These are phyloP conservation scores for Penicillium crustosum DNA, from an alignment of 2,329 filamentous ascomycete genomes.

Conservation along the genomic window DNA sequence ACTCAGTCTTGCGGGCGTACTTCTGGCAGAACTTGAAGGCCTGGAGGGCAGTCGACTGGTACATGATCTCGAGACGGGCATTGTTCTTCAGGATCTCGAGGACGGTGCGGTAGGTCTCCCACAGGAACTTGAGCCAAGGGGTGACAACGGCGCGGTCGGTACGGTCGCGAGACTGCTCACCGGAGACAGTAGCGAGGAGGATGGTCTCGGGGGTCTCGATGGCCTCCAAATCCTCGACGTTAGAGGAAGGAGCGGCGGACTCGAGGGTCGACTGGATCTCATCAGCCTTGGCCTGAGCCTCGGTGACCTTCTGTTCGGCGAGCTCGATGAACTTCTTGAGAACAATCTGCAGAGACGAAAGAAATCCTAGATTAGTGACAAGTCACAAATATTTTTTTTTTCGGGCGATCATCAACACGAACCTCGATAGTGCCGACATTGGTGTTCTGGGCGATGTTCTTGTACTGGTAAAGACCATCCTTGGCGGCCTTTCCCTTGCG, in stretches of 20 bases:
- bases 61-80: constrained; percentile 93
- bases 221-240: constrained; percentile 92
- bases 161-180: constrained; percentile 94
- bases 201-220: constrained; percentile 98
- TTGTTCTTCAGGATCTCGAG: constrained; percentile 99
- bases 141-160: constrained; percentile 98
- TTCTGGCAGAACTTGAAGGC: constrained; percentile 99
- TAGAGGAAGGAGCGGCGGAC: constrained; percentile 67
- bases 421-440: constrained; percentile 92
- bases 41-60: constrained; percentile 96
- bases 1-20: constrained; percentile 98
- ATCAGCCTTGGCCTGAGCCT: constrained; percentile 93
- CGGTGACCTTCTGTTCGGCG: constrained; percentile 92
- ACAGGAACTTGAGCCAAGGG: constrained; percentile 98
- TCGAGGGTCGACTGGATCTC: constrained; percentile 88
- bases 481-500: constrained; percentile 98
- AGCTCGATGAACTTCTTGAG: constrained; percentile 98
- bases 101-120: constrained; percentile 98
- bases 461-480: constrained; percentile 98
- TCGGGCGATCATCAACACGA: constrained; percentile 46
- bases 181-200: constrained; percentile 93
- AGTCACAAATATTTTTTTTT: neutral
- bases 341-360: constrained; percentile 61
- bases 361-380: constrained; percentile 17
- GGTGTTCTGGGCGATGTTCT: constrained; percentile 99